Conservation (phyloP, 164 flowering plant genomes). For the Macadamia integrifolia region DNA sequence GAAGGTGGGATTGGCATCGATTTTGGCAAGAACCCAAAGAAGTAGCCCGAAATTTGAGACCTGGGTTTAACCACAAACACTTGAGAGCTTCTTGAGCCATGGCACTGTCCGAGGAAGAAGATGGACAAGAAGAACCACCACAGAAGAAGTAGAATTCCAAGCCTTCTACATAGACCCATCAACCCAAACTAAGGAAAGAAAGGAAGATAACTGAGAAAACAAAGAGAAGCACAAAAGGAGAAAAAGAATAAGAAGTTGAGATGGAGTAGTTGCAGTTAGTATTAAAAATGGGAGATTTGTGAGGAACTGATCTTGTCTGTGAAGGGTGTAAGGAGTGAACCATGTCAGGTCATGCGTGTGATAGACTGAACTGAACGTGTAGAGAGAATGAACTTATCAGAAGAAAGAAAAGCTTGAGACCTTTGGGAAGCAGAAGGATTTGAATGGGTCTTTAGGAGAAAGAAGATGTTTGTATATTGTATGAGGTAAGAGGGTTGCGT, state of each 20-base stretch:
- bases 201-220: not conserved
- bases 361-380: not conserved
- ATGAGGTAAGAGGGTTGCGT: too few species aligned
- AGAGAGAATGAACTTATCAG: conserved; percentile 19
- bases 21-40: conserved; percentile 58
- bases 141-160: conserved; percentile 18
- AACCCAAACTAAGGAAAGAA: conserved; percentile 3
- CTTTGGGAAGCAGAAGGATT: conserved; percentile 1
- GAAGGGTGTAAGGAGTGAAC: conserved; percentile 12
- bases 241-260: not conserved
- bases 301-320: conserved; percentile 1
- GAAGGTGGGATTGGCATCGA: conserved; percentile 52
- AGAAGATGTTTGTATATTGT: too few species aligned
- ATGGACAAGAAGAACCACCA: conserved; percentile 21
- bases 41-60: conserved; percentile 29
- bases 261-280: not conserved
- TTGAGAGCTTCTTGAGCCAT: conserved; percentile 35
- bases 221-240: not conserved
- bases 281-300: not conserved
- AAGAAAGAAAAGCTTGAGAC: not conserved
- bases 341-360: conserved; percentile 8
- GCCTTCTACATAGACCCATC: conserved; percentile 27
- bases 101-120: conserved; percentile 24
- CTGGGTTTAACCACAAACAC: conserved; percentile 27
- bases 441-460: not conserved